A percentile compares a stretch with the other conserved stretches of the same genome.
Conservation (phyloP, 2,329 filamentous ascomycete species). For the Aquanectria penicillioides region DNA sequence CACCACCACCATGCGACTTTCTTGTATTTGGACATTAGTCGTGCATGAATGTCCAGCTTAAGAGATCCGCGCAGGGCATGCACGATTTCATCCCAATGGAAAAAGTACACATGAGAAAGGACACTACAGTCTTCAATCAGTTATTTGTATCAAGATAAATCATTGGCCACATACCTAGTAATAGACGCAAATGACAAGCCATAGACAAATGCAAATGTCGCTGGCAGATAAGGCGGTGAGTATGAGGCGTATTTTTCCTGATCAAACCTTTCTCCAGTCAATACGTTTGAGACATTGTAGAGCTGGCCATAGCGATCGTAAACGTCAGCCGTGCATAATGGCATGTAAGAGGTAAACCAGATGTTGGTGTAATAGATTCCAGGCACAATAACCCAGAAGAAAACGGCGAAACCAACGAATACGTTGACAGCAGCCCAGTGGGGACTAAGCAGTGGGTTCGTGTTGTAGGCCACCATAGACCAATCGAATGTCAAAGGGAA, state of each 20-base stretch:
- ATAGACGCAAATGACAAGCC: constrained; percentile 67
- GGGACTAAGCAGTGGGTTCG: constrained; percentile 66
- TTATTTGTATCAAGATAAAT: too few species aligned
- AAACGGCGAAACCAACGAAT: constrained; percentile 61
- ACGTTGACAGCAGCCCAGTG: constrained; percentile 71
- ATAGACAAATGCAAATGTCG: constrained; percentile 65
- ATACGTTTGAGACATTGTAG: constrained; percentile 67
- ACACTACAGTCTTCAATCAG: neutral
- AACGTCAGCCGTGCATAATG: constrained; percentile 41
- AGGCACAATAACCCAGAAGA: constrained; percentile 60
- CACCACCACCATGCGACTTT: constrained; percentile 68
- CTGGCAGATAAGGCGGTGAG: constrained; percentile 53
- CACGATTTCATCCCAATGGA: constrained; percentile 20
- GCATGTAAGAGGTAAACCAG: constrained; percentile 16
- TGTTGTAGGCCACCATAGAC: constrained; percentile 67
- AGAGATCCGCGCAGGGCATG: constrained; percentile 4
- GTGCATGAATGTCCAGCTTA: constrained; percentile 37
- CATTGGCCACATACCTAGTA: constrained; percentile 34
- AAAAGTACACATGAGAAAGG: constrained; percentile 15
- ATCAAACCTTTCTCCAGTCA: constrained; percentile 63
- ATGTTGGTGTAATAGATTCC: constrained; percentile 15
- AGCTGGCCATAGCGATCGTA: constrained; percentile 68
- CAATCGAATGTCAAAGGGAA: constrained; percentile 75
- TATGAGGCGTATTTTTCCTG: constrained; percentile 67
- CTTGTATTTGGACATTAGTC: constrained; percentile 66